Percentiles rank a stretch among this genome's conserved stretches.
phyloP scores from a whole-genome alignment of 352 stramenopile genomes.

The Pythium graminicola region DNA sequence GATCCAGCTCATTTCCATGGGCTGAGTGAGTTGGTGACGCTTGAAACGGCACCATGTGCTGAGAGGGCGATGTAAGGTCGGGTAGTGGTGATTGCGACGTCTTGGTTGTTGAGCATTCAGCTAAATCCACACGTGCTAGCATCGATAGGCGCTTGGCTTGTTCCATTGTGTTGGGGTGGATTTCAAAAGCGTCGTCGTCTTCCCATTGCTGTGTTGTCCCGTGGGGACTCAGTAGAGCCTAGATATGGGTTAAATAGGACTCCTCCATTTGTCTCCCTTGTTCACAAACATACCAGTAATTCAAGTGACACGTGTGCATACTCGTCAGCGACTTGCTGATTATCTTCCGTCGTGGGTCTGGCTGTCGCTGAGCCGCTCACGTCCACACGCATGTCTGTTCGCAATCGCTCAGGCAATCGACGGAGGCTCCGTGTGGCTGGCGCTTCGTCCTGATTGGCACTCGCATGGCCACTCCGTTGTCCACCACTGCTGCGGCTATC shows the following conservation, averaged over 20 bases:
- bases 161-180: constrained; percentile 12
- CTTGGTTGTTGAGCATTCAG: constrained; percentile 5
- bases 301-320: constrained; percentile 43
- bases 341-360: background rate
- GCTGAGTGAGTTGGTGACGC: constrained; percentile 28
- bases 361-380: background rate
- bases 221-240: constrained; percentile 72
- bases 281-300: too few species aligned
- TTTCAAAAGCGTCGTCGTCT: constrained; percentile 13
- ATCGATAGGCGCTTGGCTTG: constrained; percentile 9
- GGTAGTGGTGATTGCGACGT: too few species aligned
- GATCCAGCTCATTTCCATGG: constrained; percentile 46
- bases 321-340: constrained; percentile 2
- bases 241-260: too few species aligned
- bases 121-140: constrained; percentile 1
- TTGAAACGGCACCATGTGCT: constrained; percentile 34
- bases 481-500: background rate
- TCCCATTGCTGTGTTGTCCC: constrained; percentile 49
- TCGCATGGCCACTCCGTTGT: background rate
- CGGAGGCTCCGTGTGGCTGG: background rate
- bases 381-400: constrained; percentile 47
- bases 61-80: constrained; percentile 40
- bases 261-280: too few species aligned
- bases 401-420: constrained; percentile 29
- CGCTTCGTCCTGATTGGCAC: constrained; percentile 18